Percentiles rank a stretch among this genome's conserved stretches.
Evolutionary conservation across 2,329 filamentous ascomycete genomes (phyloP).

Genomic region (Trichoderma sp.): DNA sequence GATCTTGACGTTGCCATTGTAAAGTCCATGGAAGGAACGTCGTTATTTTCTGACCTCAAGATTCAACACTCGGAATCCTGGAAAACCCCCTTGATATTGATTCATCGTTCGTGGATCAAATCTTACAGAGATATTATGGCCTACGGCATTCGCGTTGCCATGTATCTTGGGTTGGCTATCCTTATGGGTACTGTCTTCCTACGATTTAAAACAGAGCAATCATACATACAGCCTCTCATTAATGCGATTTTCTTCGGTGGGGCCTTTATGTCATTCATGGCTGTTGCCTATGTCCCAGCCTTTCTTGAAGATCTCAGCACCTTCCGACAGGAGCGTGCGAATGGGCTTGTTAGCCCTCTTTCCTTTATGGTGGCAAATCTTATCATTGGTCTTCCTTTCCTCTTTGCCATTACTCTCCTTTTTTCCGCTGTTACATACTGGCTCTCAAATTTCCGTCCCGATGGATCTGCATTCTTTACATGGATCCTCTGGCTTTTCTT

Average conservation of each 20-base stretch:
- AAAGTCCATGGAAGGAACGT: slow-evolving; percentile 31
- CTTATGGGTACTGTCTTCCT: slow-evolving; percentile 90
- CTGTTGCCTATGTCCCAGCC: slow-evolving; percentile 78
- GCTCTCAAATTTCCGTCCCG: slow-evolving; percentile 71
- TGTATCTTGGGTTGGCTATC: slow-evolving; percentile 73
- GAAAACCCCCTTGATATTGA: slow-evolving; percentile 58
- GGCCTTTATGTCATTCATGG: slow-evolving; percentile 78
- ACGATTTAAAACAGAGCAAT: slow-evolving; percentile 63
- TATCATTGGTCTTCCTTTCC: slow-evolving; percentile 73
- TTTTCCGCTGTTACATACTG: slow-evolving; percentile 78
- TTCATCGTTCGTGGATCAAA: slow-evolving; percentile 80
- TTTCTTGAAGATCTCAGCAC: slow-evolving; percentile 42
- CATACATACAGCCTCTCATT: slow-evolving; percentile 74
- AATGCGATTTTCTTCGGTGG: slow-evolving; percentile 78
- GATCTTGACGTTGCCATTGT: slow-evolving; percentile 25
- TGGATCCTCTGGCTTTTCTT: slow-evolving; percentile 85
- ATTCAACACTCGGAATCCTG: slow-evolving; percentile 41
- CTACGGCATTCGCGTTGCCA: slow-evolving; percentile 76
- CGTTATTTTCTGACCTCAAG: slow-evolving; percentile 18
- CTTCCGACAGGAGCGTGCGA: slow-evolving; percentile 63
- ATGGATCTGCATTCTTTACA: slow-evolving; percentile 64
- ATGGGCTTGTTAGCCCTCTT: slow-evolving; percentile 73
- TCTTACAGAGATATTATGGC: slow-evolving; percentile 79
- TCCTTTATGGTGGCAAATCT: slow-evolving; percentile 77
- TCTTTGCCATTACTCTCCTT: slow-evolving; percentile 72